Evolutionary conservation across 192 early-diverging fungal genomes (phyloP), one percentile per base, ranked within the genome.

Genomic region (Entomortierella beljakovae): DNA sequence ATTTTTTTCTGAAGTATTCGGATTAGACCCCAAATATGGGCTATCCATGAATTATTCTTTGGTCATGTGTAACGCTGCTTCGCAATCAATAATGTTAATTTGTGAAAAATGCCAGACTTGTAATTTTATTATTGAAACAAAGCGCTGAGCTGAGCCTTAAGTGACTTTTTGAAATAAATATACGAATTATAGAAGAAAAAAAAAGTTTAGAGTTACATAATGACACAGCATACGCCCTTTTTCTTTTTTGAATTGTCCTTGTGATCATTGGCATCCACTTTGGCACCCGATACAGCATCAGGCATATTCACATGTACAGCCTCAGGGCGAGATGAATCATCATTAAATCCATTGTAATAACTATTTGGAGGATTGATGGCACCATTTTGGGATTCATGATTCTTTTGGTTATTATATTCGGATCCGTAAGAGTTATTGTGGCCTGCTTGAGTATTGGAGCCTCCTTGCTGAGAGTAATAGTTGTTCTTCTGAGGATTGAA

Each of bases 291-390:
- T 23, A 20, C 31, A 50, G 55, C 29, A 6, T 46, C 48, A 10
- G 61, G 64, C 70, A 71, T 64, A 53, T 71, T 61, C 28, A 71
- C 26, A 25, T 71, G 70, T 8, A 57, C 54, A 53, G 51, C 64
- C 23, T 62, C 70, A 5, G 70, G 53, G 11, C 53, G 70, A 18
- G 33, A 16, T 3, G 28, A 10, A 31, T 8, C 23, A 1, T 56
- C 34, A 29, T 53, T 10, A 6, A 58, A 48, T 43, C 20, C 35
- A 52, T 7, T 23, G 50, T 52, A 23, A 52, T n/a, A n/a, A n/a
- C n/a, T n/a, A n/a, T n/a, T n/a, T n/a, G n/a, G n/a, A n/a, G n/a
- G n/a, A n/a, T n/a, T n/a, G n/a, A n/a, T n/a, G n/a, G 50, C 20
- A 6, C 6, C 50, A 43, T 43, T 43, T 9, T 18, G 9, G 42